Evolutionary conservation across 768 basidiomycete genomes (phyloP).

Genomic region (Boletellus ananas): DNA sequence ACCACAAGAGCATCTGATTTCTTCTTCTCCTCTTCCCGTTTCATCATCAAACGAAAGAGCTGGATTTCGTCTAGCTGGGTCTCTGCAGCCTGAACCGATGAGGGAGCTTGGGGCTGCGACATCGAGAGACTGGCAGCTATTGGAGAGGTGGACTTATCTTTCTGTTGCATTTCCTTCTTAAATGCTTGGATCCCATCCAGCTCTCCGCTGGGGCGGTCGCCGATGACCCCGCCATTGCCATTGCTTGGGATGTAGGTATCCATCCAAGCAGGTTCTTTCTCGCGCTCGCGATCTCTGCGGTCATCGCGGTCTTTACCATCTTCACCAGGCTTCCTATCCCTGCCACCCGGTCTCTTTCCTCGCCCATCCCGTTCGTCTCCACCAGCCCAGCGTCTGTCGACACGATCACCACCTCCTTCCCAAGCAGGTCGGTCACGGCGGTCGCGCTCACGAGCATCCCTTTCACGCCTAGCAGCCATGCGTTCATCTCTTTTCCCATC

Average conservation of each 20-base stretch:
- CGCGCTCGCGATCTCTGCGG: conserved; percentile 53
- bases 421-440: conserved; percentile 46
- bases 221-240: conserved; percentile 56
- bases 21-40: conserved; percentile 60
- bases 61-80: conserved; percentile 76
- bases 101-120: conserved; percentile 22
- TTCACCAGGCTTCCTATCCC: conserved; percentile 53
- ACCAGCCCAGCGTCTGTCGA: conserved; percentile 46
- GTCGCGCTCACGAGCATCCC: conserved; percentile 39
- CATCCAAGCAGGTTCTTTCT: conserved; percentile 93
- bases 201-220: conserved; percentile 58
- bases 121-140: conserved; percentile 4
- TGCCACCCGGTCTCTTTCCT: conserved; percentile 53
- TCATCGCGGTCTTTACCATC: conserved; percentile 48
- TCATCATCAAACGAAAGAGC: conserved; percentile 80
- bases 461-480: conserved; percentile 56
- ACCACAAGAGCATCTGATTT: conserved; percentile 26
- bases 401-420: conserved; percentile 50
- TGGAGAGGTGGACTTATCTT: conserved; percentile 47
- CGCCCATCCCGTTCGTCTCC: conserved; percentile 70
- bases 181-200: conserved; percentile 83
- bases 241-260: conserved; percentile 74
- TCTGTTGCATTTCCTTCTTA: conserved; percentile 82
- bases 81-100: conserved; percentile 19
- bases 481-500: conserved; percentile 80